Percentiles rank a stretch among this genome's conserved stretches.
Evolutionary conservation across 2,329 filamentous ascomycete species (phyloP).

Genomic region (Aspergillus caelatus): DNA sequence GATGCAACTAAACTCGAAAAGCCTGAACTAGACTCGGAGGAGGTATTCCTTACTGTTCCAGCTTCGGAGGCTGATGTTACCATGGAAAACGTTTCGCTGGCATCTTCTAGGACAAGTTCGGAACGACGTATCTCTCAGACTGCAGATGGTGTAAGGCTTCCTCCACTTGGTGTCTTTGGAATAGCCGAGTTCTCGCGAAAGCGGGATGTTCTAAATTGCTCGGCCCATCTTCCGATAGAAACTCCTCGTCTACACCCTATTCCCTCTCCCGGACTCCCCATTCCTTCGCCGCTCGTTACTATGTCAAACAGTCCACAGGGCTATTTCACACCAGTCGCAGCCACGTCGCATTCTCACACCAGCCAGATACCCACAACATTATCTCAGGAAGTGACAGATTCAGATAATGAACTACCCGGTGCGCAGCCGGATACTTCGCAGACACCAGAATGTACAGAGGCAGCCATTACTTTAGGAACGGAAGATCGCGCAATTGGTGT

Average conservation of each 20-base stretch:
- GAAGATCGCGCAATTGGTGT: background rate
- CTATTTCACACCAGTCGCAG: slow-evolving; percentile 35
- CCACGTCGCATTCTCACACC: slow-evolving; percentile 16
- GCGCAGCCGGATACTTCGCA: background rate
- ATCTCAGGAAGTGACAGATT: background rate
- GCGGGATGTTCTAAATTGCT: slow-evolving; percentile 4
- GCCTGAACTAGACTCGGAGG: slow-evolving; percentile 4
- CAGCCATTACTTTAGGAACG: background rate
- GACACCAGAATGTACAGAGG: background rate
- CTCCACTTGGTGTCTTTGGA: slow-evolving; percentile 4
- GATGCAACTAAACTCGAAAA: background rate
- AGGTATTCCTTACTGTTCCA: background rate
- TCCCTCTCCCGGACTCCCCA: slow-evolving; percentile 42
- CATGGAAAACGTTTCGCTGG: background rate
- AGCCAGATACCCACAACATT: slow-evolving; percentile 5
- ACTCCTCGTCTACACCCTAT: slow-evolving; percentile 44
- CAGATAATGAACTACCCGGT: slow-evolving; percentile 4
- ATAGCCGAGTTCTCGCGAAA: slow-evolving; percentile 4
- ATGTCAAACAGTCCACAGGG: slow-evolving; percentile 26
- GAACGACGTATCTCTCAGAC: slow-evolving; percentile 5
- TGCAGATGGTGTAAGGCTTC: slow-evolving; percentile 8
- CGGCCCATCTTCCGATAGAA: slow-evolving; percentile 29
- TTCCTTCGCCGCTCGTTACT: slow-evolving; percentile 43
- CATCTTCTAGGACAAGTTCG: background rate
- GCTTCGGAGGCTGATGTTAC: slow-evolving; percentile 1